Conservation (phyloP, 1,284 basidiomycete species). For the Amylostereum areolatum region DNA sequence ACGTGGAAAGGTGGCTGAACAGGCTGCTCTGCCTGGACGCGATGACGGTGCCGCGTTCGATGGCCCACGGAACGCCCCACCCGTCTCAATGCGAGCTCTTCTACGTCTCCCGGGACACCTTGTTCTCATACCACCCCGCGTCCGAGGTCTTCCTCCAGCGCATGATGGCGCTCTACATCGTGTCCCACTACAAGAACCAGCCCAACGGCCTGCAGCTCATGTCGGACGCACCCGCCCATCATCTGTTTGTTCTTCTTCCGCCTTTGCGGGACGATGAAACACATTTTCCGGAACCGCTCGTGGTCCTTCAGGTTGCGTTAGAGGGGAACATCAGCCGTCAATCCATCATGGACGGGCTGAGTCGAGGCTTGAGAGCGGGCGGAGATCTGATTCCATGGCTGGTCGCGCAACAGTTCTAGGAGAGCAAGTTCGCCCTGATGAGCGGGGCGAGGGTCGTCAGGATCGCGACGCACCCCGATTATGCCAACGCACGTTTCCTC, state of each 20-base stretch:
- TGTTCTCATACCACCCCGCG: slow-evolving; percentile 97
- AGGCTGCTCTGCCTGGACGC: slow-evolving; percentile 89
- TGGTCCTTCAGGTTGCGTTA: slow-evolving; percentile 92
- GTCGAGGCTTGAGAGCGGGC: slow-evolving; percentile 74
- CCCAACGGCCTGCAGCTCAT: slow-evolving; percentile 97
- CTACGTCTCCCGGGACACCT: slow-evolving; percentile 93
- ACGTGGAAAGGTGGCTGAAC: slow-evolving; percentile 95
- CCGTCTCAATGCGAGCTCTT: slow-evolving; percentile 93
- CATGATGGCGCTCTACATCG: slow-evolving; percentile 98
- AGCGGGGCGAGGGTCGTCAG: slow-evolving; percentile 91
- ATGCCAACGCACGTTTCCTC: slow-evolving; percentile 61
- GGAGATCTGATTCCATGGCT: slow-evolving; percentile 99
- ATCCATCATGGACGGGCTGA: slow-evolving; percentile 82
- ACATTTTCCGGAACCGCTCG: slow-evolving; percentile 87
- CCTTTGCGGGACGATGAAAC: slow-evolving; percentile 85
- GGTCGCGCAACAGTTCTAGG: slow-evolving; percentile 94
- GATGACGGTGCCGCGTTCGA: slow-evolving; percentile 59
- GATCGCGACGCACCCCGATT: slow-evolving; percentile 97
- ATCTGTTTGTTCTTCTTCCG: slow-evolving; percentile 92
- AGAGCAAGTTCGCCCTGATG: slow-evolving; percentile 88
- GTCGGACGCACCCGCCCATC: slow-evolving; percentile 95
- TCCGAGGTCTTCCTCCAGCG: slow-evolving; percentile 96
- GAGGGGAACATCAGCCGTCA: slow-evolving; percentile 92
- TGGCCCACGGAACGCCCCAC: slow-evolving; percentile 83
- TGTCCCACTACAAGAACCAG: slow-evolving; percentile 98